Evolutionary conservation across 1,139 yeast genomes (phyloP), one percentile per base, ranked within the genome.

Genomic region (Scheffersomyces titani): DNA sequence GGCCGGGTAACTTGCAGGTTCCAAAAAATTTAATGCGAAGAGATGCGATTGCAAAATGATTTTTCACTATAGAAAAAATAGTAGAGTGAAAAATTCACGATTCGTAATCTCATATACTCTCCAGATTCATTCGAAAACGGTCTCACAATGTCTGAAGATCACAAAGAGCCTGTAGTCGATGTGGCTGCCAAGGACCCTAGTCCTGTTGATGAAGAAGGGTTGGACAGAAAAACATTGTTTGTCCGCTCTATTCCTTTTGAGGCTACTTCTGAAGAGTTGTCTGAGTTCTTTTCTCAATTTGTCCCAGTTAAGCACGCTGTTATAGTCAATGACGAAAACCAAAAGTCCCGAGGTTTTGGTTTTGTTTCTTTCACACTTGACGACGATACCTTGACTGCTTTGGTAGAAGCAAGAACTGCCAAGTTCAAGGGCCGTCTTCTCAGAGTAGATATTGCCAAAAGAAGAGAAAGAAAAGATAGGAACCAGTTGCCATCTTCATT

Each of bases 271-370:
- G 97, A 92, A 58, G 88, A 92, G 65, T 80, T 92, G 53, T 83
- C 94, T 1, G 90, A 89, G 64, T 92, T 82, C 74, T 94, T 94
- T 69, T 89, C 98, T 0, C 92, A 92, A 62, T 89, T 92, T 72
- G 96, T 92, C 1, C 99, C 99, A 4, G 96, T 94, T 16, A 92
- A 89, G 73, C 99, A 94, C 73, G 97, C 98, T 3, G 96, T 92
- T 53, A 84, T 94, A 53, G 99, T 96, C 22, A 89, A 82, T 51
- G 97, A 94, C 70, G 78, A 81, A 16, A 86, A 89, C 52, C 84
- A 89, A 52, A 77, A 84, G 52, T 90, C 97, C 5, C 84, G 96
- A 72, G 98, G 99, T 1, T 96, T 92, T 73, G 99, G 99, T 6
- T 96, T 96, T 72, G 99, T 92, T 19, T 89, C 97, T 51, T 94